phyloP scores from a whole-genome alignment of 306 rosid genomes.

The Corylus avellana region DNA sequence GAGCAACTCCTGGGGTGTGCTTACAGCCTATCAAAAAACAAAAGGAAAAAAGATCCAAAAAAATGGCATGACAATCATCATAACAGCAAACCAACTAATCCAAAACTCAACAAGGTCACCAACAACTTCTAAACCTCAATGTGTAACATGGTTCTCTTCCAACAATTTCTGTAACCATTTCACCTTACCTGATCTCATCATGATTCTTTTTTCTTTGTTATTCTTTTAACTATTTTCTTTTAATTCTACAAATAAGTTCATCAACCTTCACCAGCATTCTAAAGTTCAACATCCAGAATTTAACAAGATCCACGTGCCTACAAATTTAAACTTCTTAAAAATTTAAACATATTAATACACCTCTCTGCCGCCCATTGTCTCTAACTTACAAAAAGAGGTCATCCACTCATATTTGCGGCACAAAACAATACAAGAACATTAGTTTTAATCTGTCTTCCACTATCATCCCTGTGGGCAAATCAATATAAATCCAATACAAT shows the following conservation, averaged over 20 bases:
- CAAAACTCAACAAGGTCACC: background rate
- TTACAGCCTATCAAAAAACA: conserved; percentile 60
- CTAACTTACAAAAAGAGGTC: no score
- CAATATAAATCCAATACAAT: no score
- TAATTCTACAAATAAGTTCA: background rate
- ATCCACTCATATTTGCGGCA: no score
- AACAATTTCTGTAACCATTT: background rate
- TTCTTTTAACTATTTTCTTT: background rate
- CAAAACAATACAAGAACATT: no score
- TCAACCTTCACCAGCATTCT: background rate
- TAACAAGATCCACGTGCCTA: background rate
- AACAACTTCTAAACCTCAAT: background rate
- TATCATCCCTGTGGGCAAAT: no score
- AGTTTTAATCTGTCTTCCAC: no score
- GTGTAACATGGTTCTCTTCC: background rate
- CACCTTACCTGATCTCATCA: background rate
- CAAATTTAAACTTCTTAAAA: background rate
- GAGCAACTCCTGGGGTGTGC: conserved; percentile 42
- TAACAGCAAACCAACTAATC: background rate
- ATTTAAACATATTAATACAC: background rate
- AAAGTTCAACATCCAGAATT: background rate
- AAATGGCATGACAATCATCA: background rate
- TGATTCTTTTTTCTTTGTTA: background rate
- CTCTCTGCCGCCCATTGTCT: no score
- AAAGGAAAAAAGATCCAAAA: conserved; percentile 4